Base-by-base conservation (phyloP, 352 stramenopile species). In the Globisporangium yorkense region DNA sequence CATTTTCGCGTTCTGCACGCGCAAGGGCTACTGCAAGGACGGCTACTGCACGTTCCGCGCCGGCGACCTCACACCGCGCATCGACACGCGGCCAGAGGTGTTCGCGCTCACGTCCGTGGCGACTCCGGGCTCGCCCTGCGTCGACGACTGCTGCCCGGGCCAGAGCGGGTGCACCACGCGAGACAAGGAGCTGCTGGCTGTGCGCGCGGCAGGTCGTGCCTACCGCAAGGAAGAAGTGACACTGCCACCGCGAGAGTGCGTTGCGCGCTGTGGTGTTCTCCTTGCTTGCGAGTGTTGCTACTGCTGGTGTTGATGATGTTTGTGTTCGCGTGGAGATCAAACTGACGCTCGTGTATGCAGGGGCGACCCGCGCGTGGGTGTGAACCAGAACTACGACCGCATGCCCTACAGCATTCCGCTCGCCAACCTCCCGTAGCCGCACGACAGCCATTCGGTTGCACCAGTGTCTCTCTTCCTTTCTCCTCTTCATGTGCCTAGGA, bases 401-500 rank as follows among this genome's bases (percentile, higher is more conserved):
- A 91, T 88, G 76, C 78, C 81, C 10, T 91, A 88, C 71, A 88
- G 70, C 59, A 81, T 91, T 50, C 81, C 78, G 40, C 62, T 91
- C 0, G 56, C 53, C n/a, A 86, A 89, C 56, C 45, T 88, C 4
- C 77, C 77, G 16, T 86, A 56, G 45, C 13, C 4, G 57, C 20
- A 47, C 15, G 18, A 7, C 20, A 21, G 43, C 16, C 7, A 24
- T 7, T n/a, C 43, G 43, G 21, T 15, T n/a, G 7, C 41, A 20
- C 1, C 41, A 46, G 15, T 21, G 18, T 27, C 18, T 47, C 43
- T 21, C 5, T 21, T 24, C n/a, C 2, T 47, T 3, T 12, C 43
- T n/a, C n/a, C 15, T n/a, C n/a, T n/a, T n/a, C n/a, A n/a, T n/a
- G 43, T 5, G 12, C 9, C 21, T 21, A 12, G 2, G 43, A 47